Conservation (phyloP, 176 grass and related monocot genomes). For the Phoenix dactylifera region DNA sequence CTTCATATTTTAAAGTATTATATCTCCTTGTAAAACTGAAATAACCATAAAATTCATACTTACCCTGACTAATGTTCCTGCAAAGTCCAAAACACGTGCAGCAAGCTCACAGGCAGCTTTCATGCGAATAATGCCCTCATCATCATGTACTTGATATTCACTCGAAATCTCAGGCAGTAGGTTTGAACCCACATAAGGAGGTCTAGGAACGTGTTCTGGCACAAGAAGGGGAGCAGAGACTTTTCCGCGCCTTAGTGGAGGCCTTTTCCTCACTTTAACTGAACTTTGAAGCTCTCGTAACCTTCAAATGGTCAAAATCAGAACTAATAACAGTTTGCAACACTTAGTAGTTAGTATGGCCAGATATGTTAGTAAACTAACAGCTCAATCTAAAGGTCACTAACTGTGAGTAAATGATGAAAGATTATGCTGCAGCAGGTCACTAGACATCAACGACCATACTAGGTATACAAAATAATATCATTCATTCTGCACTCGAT, state of each 20-base stretch:
- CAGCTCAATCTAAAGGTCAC: no score
- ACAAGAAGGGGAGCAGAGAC: conserved; percentile 61
- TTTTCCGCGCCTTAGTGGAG: conserved; percentile 48
- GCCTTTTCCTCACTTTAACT: conserved; percentile 44
- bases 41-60: conserved; percentile 6
- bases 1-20: no score
- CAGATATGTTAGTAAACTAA: no score
- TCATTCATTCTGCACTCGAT: no score
- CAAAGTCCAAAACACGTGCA: conserved; percentile 69
- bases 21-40: no score
- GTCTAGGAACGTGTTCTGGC: conserved; percentile 50
- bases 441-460: no score
- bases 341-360: no score
- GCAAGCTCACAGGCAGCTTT: conserved; percentile 73
- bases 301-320: conserved; percentile 21
- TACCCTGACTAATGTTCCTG: conserved; percentile 84
- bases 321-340: no score
- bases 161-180: conserved; percentile 51
- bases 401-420: no score
- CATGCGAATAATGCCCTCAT: conserved; percentile 61
- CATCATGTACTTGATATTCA: conserved; percentile 72
- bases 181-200: conserved; percentile 57
- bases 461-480: no score
- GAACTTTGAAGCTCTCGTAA: conserved; percentile 22
- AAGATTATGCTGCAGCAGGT: no score